These are phyloP conservation scores for Penicillium olsonii DNA, from an alignment of 2,329 filamentous ascomycete species.

Conservation along the genomic window DNA sequence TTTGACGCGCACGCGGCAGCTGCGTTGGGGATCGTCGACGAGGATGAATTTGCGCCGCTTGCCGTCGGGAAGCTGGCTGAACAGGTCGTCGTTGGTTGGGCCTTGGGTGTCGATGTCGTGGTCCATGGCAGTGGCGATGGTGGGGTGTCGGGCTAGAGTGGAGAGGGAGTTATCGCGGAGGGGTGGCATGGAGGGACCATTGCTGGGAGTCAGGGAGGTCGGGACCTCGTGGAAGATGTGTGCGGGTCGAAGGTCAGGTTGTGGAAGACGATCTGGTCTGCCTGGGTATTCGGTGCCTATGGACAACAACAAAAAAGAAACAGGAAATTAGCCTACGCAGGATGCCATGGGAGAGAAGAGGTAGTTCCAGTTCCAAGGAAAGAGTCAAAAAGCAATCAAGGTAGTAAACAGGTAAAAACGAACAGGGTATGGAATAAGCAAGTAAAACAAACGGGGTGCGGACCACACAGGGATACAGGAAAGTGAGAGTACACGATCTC, in stretches of 20 bases:
- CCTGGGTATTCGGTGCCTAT: constrained; percentile 45
- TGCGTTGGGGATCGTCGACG: constrained; percentile 83
- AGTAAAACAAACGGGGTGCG: constrained; percentile 8
- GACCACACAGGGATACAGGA: constrained; percentile 37
- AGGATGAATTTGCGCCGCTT: constrained; percentile 97
- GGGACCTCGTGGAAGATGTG: constrained; percentile 75
- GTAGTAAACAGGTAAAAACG: constrained; percentile 20
- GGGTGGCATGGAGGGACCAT: constrained; percentile 62
- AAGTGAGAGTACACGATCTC: constrained; percentile 14
- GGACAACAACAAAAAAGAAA: constrained; percentile 20
- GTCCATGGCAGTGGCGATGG: constrained; percentile 35
- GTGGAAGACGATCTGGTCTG: constrained; percentile 59
- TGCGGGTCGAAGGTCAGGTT: constrained; percentile 65
- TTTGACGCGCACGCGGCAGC: constrained; percentile 79
- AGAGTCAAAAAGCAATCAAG: constrained; percentile 20
- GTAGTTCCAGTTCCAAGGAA: constrained; percentile 15
- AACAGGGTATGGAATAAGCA: constrained; percentile 28
- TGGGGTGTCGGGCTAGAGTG: constrained; percentile 35
- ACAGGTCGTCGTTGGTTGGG: constrained; percentile 65
- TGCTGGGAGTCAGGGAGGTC: constrained; percentile 58
- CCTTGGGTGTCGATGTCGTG: constrained; percentile 31
- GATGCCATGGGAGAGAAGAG: constrained; percentile 12
- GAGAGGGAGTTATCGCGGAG: constrained; percentile 59
- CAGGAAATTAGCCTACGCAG: constrained; percentile 46
- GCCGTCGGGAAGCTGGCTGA: constrained; percentile 82